A percentile compares a stretch with the other conserved stretches of the same genome.
Conservation (phyloP, 805 yeast genomes). For the Wickerhamiella qilinensis region DNA sequence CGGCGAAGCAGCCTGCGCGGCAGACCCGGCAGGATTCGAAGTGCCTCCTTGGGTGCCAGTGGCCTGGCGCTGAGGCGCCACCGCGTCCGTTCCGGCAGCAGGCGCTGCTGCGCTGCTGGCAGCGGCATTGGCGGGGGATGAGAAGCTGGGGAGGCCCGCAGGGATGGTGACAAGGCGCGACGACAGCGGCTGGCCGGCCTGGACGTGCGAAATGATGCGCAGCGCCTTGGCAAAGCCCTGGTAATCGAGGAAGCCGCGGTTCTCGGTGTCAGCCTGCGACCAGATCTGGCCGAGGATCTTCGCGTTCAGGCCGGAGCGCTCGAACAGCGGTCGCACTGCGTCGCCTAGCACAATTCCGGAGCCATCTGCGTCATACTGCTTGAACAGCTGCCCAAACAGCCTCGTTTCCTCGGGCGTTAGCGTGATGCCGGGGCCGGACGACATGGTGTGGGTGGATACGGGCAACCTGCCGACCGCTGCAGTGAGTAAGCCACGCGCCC, state of each 20-base stretch:
- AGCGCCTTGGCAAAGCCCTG: constrained; percentile 71
- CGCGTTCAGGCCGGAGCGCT: constrained; percentile 71
- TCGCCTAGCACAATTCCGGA: constrained; percentile 81
- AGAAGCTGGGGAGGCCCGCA: constrained; percentile 52
- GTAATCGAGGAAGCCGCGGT: constrained; percentile 69
- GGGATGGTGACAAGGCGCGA: constrained; percentile 34
- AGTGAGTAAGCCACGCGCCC: not conserved
- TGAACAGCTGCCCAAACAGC: constrained; percentile 60
- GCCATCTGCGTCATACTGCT: constrained; percentile 59
- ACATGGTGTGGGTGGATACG: not conserved
- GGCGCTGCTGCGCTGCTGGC: not conserved
- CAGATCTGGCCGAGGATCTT: constrained; percentile 74
- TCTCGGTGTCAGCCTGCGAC: constrained; percentile 84
- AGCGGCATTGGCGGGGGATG: constrained; percentile 14
- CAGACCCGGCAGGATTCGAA: not conserved
- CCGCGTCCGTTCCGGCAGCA: not conserved
- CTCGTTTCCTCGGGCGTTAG: constrained; percentile 63
- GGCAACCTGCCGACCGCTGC: not conserved
- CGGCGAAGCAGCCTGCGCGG: not conserved
- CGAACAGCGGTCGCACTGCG: constrained; percentile 65
- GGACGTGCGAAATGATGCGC: constrained; percentile 80
- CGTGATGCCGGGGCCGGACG: constrained; percentile 5
- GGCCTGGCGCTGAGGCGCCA: not conserved
- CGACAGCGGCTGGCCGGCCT: constrained; percentile 47
- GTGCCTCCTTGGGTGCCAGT: constrained; percentile 2